Evolutionary conservation across 2,329 filamentous ascomycete species (phyloP), one percentile per base, ranked within the genome.

Genomic region (Salinomyces thailandicus): DNA sequence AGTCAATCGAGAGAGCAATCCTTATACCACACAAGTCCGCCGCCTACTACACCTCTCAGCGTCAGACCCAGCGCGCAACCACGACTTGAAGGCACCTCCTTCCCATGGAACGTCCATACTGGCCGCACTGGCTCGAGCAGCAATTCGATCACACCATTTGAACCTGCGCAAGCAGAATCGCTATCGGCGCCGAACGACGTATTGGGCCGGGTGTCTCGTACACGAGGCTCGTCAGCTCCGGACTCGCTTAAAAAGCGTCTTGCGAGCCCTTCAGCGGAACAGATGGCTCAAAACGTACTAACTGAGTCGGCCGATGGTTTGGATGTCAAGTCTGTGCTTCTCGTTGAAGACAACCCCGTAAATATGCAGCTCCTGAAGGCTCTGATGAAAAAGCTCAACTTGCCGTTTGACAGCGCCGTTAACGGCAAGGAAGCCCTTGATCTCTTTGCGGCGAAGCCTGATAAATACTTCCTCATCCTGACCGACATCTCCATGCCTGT

Each of bases 331-430:
- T 31, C 28, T 22, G 42, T 57, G 9, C 43, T 58, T 3, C 39
- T 58, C 1, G 54, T 57, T 2, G 55, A 58, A 34, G 55, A 58
- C 43, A 58, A 57, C 33, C 45, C 44, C 3, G 51, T 58, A 42
- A 58, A 58, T 33, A 49, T 57, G 37, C 37, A 49, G 30, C 36
- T 53, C 1, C 40, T 53, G 1, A 35, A 44, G 4, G 47, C 44
- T 6, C 40, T 43, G 15, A 44, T 46, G 43, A 36, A 43, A 12
- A 50, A 50, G 22, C 34, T 48, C 8, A 26, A 27, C 6, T 22
- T 41, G 3, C 31, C 38, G 1, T 45, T 44, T 31, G 36, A 39
- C 3, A 35, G 15, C 13, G 45, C 45, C 12, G 27, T 32, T 15
- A 40, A 48, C 29, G 45, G 45, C 13, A 18, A 34, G 12, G 36